These are phyloP conservation scores for Dorcoceras hygrometricum DNA, from an alignment of 257 asterid genomes.

Conservation along the genomic window DNA sequence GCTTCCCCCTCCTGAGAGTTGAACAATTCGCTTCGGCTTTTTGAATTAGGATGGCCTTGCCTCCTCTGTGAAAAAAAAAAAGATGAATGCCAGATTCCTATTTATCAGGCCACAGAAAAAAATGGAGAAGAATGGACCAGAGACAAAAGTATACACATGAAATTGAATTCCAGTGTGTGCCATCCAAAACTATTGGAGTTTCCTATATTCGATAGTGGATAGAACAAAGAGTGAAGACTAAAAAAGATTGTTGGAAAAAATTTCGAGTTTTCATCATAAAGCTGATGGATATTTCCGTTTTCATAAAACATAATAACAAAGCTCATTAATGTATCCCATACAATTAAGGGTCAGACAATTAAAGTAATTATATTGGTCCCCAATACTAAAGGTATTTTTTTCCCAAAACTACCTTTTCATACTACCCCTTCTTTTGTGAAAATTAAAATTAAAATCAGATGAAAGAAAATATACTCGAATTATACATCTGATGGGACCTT, in stretches of 20 bases:
- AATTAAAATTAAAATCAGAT: no score
- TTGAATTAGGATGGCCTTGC: slow-evolving; percentile 42
- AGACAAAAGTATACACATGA: neutral
- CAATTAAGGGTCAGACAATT: neutral
- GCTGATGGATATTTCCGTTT: neutral
- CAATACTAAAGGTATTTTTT: neutral
- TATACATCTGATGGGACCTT: neutral
- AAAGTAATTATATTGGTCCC: no score
- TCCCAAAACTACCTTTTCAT: neutral
- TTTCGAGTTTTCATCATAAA: neutral
- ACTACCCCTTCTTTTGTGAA: neutral
- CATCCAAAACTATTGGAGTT: neutral
- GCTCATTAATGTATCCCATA: neutral
- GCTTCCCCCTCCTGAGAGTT: slow-evolving; percentile 37
- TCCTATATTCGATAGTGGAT: neutral
- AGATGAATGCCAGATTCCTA: neutral
- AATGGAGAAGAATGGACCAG: neutral
- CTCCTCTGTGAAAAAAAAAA: slow-evolving; percentile 43
- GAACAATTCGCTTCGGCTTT: slow-evolving; percentile 42
- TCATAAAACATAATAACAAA: neutral
- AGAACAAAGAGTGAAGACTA: neutral
- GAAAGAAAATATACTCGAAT: no score
- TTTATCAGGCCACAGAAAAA: slow-evolving; percentile 1
- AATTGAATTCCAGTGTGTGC: neutral
- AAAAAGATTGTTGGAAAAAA: no score